A percentile compares a stretch with the other conserved stretches of the same genome.
These are phyloP conservation scores for Corylus americana DNA, from an alignment of 306 rosid genomes.

Conservation along the genomic window DNA sequence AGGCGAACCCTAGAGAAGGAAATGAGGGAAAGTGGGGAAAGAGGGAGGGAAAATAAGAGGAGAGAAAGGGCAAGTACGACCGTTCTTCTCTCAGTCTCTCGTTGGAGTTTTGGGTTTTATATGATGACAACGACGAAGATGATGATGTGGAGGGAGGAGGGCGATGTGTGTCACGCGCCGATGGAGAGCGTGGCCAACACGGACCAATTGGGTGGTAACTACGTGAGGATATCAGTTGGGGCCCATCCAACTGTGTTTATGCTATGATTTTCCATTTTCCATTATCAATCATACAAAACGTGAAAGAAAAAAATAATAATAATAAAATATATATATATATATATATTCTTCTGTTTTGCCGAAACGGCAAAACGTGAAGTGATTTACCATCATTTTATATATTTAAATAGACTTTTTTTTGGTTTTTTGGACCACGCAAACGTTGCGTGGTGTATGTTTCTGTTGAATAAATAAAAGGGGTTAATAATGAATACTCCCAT, in stretches of 20 bases:
- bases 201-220: constrained; percentile 17
- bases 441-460: no score
- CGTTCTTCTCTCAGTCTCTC: not conserved
- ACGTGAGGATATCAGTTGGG: constrained; percentile 26
- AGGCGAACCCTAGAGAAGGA: not conserved
- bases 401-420: no score
- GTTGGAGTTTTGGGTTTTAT: not conserved
- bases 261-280: no score
- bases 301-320: no score
- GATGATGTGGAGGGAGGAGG: not conserved
- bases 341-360: no score
- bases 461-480: no score
- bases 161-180: not conserved
- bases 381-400: no score
- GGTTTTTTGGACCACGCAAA: no score
- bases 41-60: not conserved
- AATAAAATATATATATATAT: no score
- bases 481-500: no score
- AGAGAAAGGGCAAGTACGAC: not conserved
- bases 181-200: constrained; percentile 23
- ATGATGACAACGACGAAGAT: not conserved
- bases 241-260: not conserved
- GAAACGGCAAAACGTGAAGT: no score
- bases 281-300: no score
- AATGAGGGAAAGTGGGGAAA: constrained; percentile 11